Percentiles rank a stretch among this genome's conserved stretches.
Evolutionary conservation across 768 basidiomycete genomes (phyloP).

Genomic region (Melanogaster broomeanus): DNA sequence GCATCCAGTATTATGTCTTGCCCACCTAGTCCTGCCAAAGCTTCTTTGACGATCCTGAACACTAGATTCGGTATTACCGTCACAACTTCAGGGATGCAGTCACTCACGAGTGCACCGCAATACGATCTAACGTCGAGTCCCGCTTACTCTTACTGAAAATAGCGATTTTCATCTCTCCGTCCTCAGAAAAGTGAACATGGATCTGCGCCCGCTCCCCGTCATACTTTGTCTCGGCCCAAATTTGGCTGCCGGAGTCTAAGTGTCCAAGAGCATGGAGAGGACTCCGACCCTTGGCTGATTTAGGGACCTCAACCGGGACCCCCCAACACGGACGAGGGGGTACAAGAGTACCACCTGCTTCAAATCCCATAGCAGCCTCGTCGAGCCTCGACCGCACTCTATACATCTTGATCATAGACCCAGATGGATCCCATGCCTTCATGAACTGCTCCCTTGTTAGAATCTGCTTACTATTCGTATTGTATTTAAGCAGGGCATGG

Average conservation of each 20-base stretch:
- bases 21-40: slow-evolving; percentile 48
- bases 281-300: slow-evolving; percentile 73
- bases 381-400: slow-evolving; percentile 58
- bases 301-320: slow-evolving; percentile 74
- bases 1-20: slow-evolving; percentile 68
- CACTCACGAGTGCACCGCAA: slow-evolving; percentile 55
- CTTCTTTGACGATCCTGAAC: slow-evolving; percentile 56
- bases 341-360: slow-evolving; percentile 30
- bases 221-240: slow-evolving; percentile 94
- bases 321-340: slow-evolving; percentile 50
- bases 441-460: slow-evolving; percentile 67
- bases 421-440: slow-evolving; percentile 67
- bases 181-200: slow-evolving; percentile 59
- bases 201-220: slow-evolving; percentile 96
- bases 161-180: slow-evolving; percentile 49
- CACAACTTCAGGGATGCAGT: neutral
- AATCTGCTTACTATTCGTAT: slow-evolving; percentile 53
- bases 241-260: slow-evolving; percentile 22
- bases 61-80: neutral
- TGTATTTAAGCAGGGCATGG: slow-evolving; percentile 53
- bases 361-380: slow-evolving; percentile 50
- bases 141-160: slow-evolving; percentile 90
- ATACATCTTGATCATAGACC: slow-evolving; percentile 54
- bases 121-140: slow-evolving; percentile 77
- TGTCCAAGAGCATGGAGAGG: slow-evolving; percentile 55